Evolutionary conservation across 805 yeast genomes (phyloP), one percentile per base, ranked within the genome.

Genomic region (Metschnikowia lunata): DNA sequence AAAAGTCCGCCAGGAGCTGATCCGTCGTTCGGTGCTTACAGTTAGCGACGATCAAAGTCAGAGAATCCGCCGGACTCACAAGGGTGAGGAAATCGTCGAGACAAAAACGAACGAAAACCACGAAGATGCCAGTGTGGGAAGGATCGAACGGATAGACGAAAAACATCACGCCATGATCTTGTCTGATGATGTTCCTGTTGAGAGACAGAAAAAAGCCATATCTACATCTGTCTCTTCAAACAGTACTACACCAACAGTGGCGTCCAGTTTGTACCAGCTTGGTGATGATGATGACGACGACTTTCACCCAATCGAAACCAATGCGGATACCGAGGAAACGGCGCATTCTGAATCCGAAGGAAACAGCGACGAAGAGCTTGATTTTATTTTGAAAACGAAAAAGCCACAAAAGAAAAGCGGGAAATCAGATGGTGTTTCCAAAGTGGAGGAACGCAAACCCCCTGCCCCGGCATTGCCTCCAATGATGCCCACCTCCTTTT

Each of bases 1-100:
- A 50, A 78, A 78, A 39, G 87, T 86, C 9, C 77, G 84, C 40
- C 78, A 78, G 46, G 85, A 85, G 60, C 77, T 83, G 30, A 78
- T 86, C 43, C 72, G 80, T 27, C 82, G 84, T 44, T 75, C 85
- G 13, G 85, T 89, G 11, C 65, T 89, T 39, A 81, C 82, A 35
- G 74, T 64, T 23, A 79, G 76, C 31, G 75, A 71, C 33, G 62
- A 56, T 28, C 79, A 72, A 29, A 59, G 65, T 27, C 88, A 88
- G 13, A 74, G 82, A 36, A 79, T 87, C 51, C 74, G 88, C 52
- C 74, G 88, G 55, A 87, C 96, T 3, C 96, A 88, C 60, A 86
- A 85, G 61, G 96, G 97, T 26, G 96, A 89, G 49, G 90, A 85
- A 57, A 61, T 85, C n/a, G 74, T 87, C 6, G 95, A 85, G 44